Percentiles rank a stretch among this genome's conserved stretches.
These are phyloP conservation scores for Aspergillus vadensis DNA, from an alignment of 2,329 filamentous ascomycete species.

Conservation along the genomic window DNA sequence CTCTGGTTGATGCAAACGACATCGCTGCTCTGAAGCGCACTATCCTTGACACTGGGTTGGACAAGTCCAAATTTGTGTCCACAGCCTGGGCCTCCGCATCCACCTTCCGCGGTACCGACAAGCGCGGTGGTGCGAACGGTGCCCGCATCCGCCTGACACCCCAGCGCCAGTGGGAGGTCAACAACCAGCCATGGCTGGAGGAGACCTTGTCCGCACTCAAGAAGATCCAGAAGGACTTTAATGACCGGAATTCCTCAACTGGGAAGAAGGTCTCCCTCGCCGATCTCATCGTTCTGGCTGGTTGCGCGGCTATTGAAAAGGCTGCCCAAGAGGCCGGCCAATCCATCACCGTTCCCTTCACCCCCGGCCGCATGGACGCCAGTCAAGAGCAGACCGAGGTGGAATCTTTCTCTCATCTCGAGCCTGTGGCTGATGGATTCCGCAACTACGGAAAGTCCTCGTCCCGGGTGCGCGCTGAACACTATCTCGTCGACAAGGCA, in stretches of 20 bases:
- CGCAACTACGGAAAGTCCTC: conserved; percentile 72
- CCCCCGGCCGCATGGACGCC: conserved; percentile 71
- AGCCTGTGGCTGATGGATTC: conserved; percentile 74
- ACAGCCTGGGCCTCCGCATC: conserved; percentile 71
- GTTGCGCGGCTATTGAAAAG: conserved; percentile 71
- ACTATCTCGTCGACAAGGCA: conserved; percentile 71
- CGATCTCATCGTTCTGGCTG: conserved; percentile 76
- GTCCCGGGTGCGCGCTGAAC: conserved; percentile 64
- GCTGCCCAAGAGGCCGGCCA: conserved; percentile 50
- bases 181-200: conserved; percentile 68
- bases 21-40: conserved; percentile 67
- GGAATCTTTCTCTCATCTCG: conserved; percentile 64
- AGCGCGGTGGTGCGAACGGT: conserved; percentile 80
- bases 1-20: conserved; percentile 64
- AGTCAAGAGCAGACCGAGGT: conserved; percentile 71
- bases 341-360: conserved; percentile 67
- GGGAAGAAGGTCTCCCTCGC: conserved; percentile 76
- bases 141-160: conserved; percentile 74
- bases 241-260: conserved; percentile 46
- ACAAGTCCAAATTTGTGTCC: conserved; percentile 62
- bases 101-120: conserved; percentile 73
- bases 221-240: conserved; percentile 67
- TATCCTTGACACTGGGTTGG: conserved; percentile 65
- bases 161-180: conserved; percentile 71
- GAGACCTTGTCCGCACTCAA: conserved; percentile 65